Evolutionary conservation across 257 asterid genomes (phyloP), one percentile per base, ranked within the genome.

Genomic region (Mitragyna speciosa): DNA sequence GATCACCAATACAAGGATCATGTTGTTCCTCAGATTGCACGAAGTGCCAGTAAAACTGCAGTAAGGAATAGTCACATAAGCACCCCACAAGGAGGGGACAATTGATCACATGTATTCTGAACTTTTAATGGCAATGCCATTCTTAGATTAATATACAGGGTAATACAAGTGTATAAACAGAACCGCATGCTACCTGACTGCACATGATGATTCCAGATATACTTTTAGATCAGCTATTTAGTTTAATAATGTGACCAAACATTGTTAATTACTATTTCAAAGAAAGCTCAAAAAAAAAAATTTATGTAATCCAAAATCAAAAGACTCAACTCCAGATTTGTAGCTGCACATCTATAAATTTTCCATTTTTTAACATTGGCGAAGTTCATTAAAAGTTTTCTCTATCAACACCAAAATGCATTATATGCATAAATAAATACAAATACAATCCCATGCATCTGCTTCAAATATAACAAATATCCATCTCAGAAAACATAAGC

Each of bases 41-140:
- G 87, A 24, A 84, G 17, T 17, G 80, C 96, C 86, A 92, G 81
- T 77, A 93, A 72, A 83, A 89, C 98, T 93, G 97, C 90, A 87
- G 85, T 59, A 48, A 73, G 48, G 72, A 64, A 71, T n/a, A 67
- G 24, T 45, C 41, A 41, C 5, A 3, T 71, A 74, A 86, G 80
- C 22, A 41, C 19, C 30, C 73, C 49, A 66, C 69, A 58, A 70
- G 59, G 48, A 43, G 7, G 26, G 70, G 4, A 26, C 59, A 45
- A 4, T 22, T 15, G 14, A 17, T 20, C 19, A 2, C 36, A 39
- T 33, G n/a, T 43, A 68, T 22, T 2, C 52, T 28, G 16, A 28
- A 73, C 63, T 68, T 65, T 61, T 9, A 28, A 12, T 33, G 58
- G 22, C 33, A 47, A 14, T 5, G 39, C 20, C 43, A 22, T 20